Evolutionary conservation across 2,329 filamentous ascomycete genomes (phyloP), one percentile per base, ranked within the genome.

Genomic region (Fusarium sp.): DNA sequence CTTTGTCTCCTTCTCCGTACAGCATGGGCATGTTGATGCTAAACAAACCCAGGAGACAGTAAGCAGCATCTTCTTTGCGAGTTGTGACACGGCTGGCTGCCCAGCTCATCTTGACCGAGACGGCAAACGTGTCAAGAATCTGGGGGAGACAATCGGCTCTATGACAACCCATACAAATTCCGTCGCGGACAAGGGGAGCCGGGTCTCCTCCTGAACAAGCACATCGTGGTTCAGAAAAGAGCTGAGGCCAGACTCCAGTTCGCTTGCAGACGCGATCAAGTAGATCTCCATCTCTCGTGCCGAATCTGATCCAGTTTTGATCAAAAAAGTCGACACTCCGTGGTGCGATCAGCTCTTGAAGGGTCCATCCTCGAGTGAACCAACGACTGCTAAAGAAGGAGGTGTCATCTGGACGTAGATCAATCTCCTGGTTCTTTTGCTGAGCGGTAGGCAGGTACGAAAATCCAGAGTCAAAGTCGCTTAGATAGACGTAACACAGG

Each of bases 301-400:
- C 80, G 18, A 82, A 71, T 4, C 68, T 67, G 3, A 67, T 60
- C 80, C 79, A 82, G 11, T 71, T 35, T 1, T 57, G 37, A 9
- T 80, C 77, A 54, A 79, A 81, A 34, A 82, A 81, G 22, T 74
- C 72, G 16, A 82, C 74, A 13, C 45, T 59, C 5, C 65, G 66
- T 1, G 80, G 80, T 0, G 80, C 80, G 27, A 82, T 73, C 24
- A 82, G 68, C 64, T 82, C 80, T n/a, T 80, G 77, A 2, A 82
- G 56, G 2, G 77, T 77, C 76, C 77, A 79, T 31, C 77, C 75
- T 50, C 76, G 58, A 11, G 62, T 69, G 45, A 79, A 79, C 77
- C 76, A 79, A 11, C 70, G 69, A 7, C 76, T 74, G 1, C 57
- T 34, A 42, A 65, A 76, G 37, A 78, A 77, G 1, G 68, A 66